Conservation (phyloP, 2,329 filamentous ascomycete species). For the Phialocephala subalpina region DNA sequence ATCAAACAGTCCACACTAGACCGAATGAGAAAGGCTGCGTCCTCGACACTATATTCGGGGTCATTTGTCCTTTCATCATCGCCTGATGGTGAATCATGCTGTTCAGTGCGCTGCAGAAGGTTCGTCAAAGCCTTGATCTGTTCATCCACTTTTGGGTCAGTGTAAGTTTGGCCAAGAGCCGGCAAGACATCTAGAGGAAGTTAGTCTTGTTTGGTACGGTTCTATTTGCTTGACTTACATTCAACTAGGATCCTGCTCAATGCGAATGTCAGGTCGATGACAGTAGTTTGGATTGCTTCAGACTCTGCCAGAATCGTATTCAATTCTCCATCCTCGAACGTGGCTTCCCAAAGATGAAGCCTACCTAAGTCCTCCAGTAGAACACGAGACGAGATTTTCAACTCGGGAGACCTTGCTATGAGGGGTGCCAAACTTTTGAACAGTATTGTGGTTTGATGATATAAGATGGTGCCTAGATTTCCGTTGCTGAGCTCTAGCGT, state of each 20-base stretch:
- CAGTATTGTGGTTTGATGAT: not conserved
- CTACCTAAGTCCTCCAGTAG: not conserved
- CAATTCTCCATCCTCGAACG: not conserved
- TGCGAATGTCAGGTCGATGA: not conserved
- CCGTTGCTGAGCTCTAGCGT: not conserved
- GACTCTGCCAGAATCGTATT: not conserved
- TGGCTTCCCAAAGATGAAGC: slow-evolving; percentile 5
- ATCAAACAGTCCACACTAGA: slow-evolving; percentile 2
- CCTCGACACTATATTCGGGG: not conserved
- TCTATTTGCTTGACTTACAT: not conserved
- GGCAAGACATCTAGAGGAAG: not conserved
- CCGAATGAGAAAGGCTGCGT: not conserved
- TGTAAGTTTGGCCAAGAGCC: not conserved
- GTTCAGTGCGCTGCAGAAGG: not conserved
- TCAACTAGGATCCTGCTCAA: slow-evolving; percentile 1
- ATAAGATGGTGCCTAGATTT: not conserved
- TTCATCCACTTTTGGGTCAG: not conserved
- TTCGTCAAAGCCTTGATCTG: not conserved
- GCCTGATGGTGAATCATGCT: not conserved
- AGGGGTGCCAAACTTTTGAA: slow-evolving; percentile 3
- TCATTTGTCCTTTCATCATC: not conserved
- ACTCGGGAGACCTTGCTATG: not conserved
- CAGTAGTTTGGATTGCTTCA: not conserved
- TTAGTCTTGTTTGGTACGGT: not conserved
- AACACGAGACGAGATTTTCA: not conserved